Evolutionary conservation across 2,329 filamentous ascomycete species (phyloP), one percentile per base, ranked within the genome.

Genomic region (Trichoderma brevicompactum): DNA sequence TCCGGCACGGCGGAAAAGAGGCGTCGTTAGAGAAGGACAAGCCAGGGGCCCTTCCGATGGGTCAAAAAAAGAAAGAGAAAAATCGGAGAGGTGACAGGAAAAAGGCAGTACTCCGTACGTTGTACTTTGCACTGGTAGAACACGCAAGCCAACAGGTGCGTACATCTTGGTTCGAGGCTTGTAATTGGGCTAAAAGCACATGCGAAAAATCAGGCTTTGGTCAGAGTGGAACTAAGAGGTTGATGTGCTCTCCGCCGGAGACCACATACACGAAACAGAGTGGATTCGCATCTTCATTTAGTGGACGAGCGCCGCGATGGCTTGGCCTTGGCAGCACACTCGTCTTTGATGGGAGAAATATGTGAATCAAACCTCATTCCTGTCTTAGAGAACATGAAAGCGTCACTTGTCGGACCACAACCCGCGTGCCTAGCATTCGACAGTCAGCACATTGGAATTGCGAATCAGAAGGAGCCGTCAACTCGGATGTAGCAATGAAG

Each of bases 1-100:
- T 67, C 68, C 71, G 64, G 67, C 66, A 68, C 65, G 55, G 70
- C 73, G 72, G 72, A 68, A 71, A 48, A 56, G 46, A 64, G 59
- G 46, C 62, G 67, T 44, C 17, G 56, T 65, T 62, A 50, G 58
- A 55, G 52, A 64, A 58, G 64, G 36, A 41, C 43, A 54, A 49
- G 64, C 56, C 55, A 54, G 49, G 55, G 64, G 9, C 55, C 40
- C 38, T 34, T 54, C 41, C 44, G 41, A 58, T 52, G 59, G 43
- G 49, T 34, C 17, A 52, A 49, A 55, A 55, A 19, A 64, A 50
- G 46, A 54, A 44, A 48, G 32, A 38, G 15, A 36, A 43, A 9
- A 40, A 52, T 7, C 32, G 28, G 36, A 40, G 10, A 43, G 28
- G 40, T 28, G 17, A 54, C 36, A 56, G 23, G 12, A 17, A 38